These are phyloP conservation scores for Beverwykella pulmonaria DNA, from an alignment of 495 filamentous ascomycete genomes.

Conservation along the genomic window DNA sequence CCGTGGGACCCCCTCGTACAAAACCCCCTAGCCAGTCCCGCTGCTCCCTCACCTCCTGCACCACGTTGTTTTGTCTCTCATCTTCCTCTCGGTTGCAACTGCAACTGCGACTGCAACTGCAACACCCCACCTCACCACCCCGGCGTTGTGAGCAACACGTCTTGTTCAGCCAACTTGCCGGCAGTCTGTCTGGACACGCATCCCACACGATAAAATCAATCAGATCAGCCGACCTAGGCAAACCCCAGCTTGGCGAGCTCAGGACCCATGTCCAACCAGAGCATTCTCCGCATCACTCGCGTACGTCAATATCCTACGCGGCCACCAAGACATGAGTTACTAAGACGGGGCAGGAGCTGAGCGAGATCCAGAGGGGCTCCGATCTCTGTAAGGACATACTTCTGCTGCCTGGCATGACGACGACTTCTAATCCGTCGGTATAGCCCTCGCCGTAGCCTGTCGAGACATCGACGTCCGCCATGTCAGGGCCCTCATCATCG, in stretches of 20 bases:
- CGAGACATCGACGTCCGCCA: slow-evolving; percentile 85
- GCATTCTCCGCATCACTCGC: slow-evolving; percentile 81
- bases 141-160: not conserved
- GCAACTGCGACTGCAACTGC: not conserved
- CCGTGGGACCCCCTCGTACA: not conserved
- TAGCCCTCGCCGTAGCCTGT: slow-evolving; percentile 83
- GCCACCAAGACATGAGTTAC: slow-evolving; percentile 19
- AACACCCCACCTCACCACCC: not conserved
- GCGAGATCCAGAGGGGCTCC: slow-evolving; percentile 74
- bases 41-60: not conserved
- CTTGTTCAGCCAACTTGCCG: not conserved
- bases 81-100: not conserved
- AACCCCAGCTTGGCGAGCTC: not conserved
- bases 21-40: not conserved
- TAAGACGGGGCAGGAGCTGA: slow-evolving; percentile 65
- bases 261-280: slow-evolving; percentile 72
- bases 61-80: not conserved
- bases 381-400: slow-evolving; percentile 69
- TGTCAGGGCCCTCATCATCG: slow-evolving; percentile 85
- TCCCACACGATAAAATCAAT: not conserved
- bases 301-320: slow-evolving; percentile 51
- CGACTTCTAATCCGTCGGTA: slow-evolving; percentile 15
- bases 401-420: slow-evolving; percentile 9
- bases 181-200: not conserved
- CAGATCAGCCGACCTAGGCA: not conserved